These are phyloP conservation scores for Rhizophagus sp. DNA, from an alignment of 192 early-diverging fungal species.

Conservation along the genomic window DNA sequence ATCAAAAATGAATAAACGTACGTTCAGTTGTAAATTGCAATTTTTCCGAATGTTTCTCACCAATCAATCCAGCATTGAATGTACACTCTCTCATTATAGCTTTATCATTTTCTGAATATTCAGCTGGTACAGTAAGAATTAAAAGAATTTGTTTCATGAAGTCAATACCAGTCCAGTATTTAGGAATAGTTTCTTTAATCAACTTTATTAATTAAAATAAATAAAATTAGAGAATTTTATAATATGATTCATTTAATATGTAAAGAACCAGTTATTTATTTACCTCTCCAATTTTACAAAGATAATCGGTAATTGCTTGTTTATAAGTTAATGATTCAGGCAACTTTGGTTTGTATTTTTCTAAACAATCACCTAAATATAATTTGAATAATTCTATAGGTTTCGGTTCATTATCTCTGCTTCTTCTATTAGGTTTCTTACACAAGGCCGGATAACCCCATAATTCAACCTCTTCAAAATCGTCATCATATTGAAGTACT, in stretches of 20 bases:
- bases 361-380: neutral
- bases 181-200: neutral
- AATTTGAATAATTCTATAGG: neutral
- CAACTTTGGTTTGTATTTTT: neutral
- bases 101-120: neutral
- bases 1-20: no score
- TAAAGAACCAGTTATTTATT: neutral
- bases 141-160: neutral
- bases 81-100: neutral
- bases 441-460: neutral
- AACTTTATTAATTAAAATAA: neutral
- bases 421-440: neutral
- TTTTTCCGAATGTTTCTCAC: no score
- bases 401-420: neutral
- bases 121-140: neutral
- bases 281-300: neutral
- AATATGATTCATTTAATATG: no score
- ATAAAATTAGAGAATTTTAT: neutral
- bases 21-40: no score
- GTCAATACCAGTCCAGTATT: neutral
- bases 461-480: neutral
- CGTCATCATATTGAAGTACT: neutral
- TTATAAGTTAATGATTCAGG: conserved; percentile 29
- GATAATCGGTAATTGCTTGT: neutral
- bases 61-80: neutral